phyloP scores from a whole-genome alignment of 768 basidiomycete species.

The Trametes maxima region DNA sequence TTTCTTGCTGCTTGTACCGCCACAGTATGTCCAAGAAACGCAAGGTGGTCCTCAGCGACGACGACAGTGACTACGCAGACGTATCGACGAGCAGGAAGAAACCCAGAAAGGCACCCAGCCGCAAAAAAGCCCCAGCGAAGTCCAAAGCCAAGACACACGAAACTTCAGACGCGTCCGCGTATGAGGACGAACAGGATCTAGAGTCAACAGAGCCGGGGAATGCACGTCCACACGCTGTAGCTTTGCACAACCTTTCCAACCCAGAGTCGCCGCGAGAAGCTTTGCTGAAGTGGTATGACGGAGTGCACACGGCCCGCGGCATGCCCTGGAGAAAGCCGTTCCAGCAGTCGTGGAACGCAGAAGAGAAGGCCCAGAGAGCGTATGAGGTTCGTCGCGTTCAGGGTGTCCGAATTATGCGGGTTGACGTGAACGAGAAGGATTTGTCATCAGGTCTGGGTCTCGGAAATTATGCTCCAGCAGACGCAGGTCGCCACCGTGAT shows the following conservation, averaged over 20 bases:
- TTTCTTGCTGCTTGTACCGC: neutral
- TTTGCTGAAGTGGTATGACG: conserved; percentile 71
- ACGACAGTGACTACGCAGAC: conserved; percentile 20
- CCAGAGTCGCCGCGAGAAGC: conserved; percentile 47
- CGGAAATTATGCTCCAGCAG: conserved; percentile 96
- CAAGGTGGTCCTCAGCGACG: conserved; percentile 18
- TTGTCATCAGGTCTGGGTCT: conserved; percentile 72
- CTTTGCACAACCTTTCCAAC: conserved; percentile 50
- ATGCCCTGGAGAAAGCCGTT: conserved; percentile 94
- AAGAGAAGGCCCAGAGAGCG: conserved; percentile 79
- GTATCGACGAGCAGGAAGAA: conserved; percentile 26
- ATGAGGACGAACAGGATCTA: neutral
- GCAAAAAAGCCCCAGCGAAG: conserved; percentile 2
- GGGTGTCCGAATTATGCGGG: neutral
- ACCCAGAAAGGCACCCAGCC: conserved; percentile 7
- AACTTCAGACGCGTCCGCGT: conserved; percentile 3
- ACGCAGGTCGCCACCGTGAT: conserved; percentile 94
- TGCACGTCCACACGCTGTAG: conserved; percentile 41
- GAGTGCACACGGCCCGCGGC: conserved; percentile 63
- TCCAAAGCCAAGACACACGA: conserved; percentile 21
- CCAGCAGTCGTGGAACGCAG: conserved; percentile 50
- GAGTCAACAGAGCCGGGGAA: neutral
- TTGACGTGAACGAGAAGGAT: neutral
- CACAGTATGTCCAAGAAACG: conserved; percentile 34
- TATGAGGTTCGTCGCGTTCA: conserved; percentile 68